Evolutionary conservation across 352 stramenopile genomes (phyloP).

Genomic region (Elongisporangium prolatum): DNA sequence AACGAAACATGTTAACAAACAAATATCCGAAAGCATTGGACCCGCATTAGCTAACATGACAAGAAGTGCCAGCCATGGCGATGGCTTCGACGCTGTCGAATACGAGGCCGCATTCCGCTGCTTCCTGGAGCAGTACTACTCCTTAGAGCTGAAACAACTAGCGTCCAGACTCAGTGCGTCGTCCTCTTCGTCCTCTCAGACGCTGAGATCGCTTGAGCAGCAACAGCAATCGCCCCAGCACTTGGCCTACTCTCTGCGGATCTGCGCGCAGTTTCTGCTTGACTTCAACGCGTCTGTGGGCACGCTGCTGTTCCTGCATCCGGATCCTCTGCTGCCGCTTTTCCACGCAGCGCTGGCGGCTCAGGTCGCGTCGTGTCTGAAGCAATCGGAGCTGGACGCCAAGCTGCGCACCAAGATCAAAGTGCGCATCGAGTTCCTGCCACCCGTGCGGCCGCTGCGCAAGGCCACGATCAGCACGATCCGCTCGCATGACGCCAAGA

Average conservation of each 20-base stretch:
- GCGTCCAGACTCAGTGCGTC: slow-evolving; percentile 8
- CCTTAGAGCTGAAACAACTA: slow-evolving; percentile 10
- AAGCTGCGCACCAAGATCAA: slow-evolving; percentile 48
- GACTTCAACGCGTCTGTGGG: slow-evolving; percentile 72
- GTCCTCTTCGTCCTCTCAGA: slow-evolving; percentile 1
- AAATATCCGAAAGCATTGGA: not conserved
- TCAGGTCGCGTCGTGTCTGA: slow-evolving; percentile 24
- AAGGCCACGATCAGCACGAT: slow-evolving; percentile 89
- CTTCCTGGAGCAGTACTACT: slow-evolving; percentile 26
- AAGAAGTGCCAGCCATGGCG: not conserved
- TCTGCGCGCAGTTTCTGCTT: slow-evolving; percentile 80
- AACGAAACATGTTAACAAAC: not conserved
- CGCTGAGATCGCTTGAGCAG: not conserved
- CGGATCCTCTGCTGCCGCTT: slow-evolving; percentile 82
- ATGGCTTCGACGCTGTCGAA: slow-evolving; percentile 8
- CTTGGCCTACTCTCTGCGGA: slow-evolving; percentile 42
- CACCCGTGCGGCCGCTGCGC: slow-evolving; percentile 75
- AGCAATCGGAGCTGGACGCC: slow-evolving; percentile 8
- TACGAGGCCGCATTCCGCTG: slow-evolving; percentile 24
- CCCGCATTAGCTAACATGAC: not conserved
- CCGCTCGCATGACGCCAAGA: slow-evolving; percentile 87
- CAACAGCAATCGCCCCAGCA: slow-evolving; percentile 14
- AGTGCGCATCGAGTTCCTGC: slow-evolving; percentile 90
- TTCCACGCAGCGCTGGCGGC: slow-evolving; percentile 80
- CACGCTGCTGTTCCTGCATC: slow-evolving; percentile 86